Conservation (phyloP, 495 filamentous ascomycete species). For the Aspergillus sparsus region DNA sequence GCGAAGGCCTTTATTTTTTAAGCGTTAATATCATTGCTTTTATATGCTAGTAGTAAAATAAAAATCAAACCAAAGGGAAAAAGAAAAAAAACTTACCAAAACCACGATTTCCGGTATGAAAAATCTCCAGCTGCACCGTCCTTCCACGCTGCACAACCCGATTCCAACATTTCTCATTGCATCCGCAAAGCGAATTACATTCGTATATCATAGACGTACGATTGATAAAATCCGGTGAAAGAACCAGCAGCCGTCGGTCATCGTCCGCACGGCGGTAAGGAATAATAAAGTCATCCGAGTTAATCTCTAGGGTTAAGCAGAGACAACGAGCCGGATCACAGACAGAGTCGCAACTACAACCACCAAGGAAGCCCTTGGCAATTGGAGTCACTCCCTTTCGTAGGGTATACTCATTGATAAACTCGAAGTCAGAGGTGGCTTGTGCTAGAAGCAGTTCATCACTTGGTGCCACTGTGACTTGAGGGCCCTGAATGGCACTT, state of each 20-base stretch:
- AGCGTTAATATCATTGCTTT: conserved; percentile 9
- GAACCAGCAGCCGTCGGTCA: conserved; percentile 23
- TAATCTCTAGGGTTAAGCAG: conserved; percentile 41
- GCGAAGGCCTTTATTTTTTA: conserved; percentile 57
- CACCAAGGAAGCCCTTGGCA: conserved; percentile 39
- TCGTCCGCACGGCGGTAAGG: conserved; percentile 36
- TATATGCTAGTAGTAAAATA: neutral
- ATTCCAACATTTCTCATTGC: conserved; percentile 69
- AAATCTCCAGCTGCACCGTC: conserved; percentile 74
- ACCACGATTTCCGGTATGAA: conserved; percentile 73
- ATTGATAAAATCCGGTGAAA: conserved; percentile 32
- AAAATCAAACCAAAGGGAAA: neutral
- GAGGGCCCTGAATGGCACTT: conserved; percentile 30
- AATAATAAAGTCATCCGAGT: conserved; percentile 38
- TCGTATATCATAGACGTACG: conserved; percentile 67
- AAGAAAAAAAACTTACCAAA: conserved; percentile 62
- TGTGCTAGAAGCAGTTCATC: conserved; percentile 27
- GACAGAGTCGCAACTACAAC: conserved; percentile 39
- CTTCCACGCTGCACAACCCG: conserved; percentile 79
- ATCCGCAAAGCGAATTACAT: conserved; percentile 74
- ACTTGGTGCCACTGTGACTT: conserved; percentile 26
- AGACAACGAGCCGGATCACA: conserved; percentile 40
- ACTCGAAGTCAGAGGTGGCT: conserved; percentile 42
- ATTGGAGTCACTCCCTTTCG: conserved; percentile 35
- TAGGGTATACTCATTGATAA: conserved; percentile 45